These are phyloP conservation scores for Pichia sp. DNA, from an alignment of 1,139 yeast species.

Conservation along the genomic window DNA sequence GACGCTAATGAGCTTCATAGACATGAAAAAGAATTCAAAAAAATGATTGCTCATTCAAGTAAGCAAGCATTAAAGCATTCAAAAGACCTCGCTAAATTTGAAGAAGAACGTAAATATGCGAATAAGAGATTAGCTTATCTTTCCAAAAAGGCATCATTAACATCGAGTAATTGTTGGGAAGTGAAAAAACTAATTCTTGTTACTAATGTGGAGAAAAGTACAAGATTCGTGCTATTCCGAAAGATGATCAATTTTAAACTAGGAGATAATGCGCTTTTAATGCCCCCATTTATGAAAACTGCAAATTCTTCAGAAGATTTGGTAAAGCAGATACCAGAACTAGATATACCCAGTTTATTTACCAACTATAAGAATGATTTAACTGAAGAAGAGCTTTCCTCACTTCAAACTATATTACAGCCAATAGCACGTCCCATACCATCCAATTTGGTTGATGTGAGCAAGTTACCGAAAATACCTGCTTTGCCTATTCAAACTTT, in stretches of 20 bases:
- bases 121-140: conserved; percentile 31
- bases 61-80: conserved; percentile 28
- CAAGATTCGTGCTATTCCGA: conserved; percentile 5
- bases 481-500: conserved; percentile 9
- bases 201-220: conserved; percentile 1
- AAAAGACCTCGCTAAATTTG: conserved; percentile 24
- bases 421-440: conserved; percentile 10
- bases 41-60: conserved; percentile 33
- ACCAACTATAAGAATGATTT: background rate
- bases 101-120: conserved; percentile 29
- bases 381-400: conserved; percentile 3
- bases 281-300: conserved; percentile 8
- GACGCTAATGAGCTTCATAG: conserved; percentile 31
- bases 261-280: conserved; percentile 2
- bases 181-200: conserved; percentile 32
- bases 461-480: conserved; percentile 7
- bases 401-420: conserved; percentile 8
- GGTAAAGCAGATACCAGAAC: background rate
- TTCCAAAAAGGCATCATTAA: conserved; percentile 23
- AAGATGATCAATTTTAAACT: conserved; percentile 7
- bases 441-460: conserved; percentile 4
- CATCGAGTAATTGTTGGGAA: conserved; percentile 32
- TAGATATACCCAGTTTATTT: conserved; percentile 4
- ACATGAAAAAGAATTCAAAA: conserved; percentile 38
- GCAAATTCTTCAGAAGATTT: background rate